phyloP scores from a whole-genome alignment of 768 basidiomycete genomes.

The Cyclocybe cylindracea region DNA sequence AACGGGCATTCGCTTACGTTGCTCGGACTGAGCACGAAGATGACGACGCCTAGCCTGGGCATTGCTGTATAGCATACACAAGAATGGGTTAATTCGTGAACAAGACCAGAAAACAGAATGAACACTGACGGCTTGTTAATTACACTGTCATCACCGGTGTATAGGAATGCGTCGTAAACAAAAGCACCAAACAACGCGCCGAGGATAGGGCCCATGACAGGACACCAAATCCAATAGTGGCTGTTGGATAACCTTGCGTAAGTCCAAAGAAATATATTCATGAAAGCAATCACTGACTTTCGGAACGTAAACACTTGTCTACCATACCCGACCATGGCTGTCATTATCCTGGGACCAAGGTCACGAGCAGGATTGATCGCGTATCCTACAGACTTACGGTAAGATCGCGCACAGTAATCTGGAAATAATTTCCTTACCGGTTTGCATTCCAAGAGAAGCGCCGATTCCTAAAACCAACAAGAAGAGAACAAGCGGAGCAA shows the following conservation, averaged over 20 bases:
- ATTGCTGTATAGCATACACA: not conserved
- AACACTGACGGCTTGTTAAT: conserved; percentile 52
- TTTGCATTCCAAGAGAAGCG: conserved; percentile 60
- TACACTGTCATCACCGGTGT: conserved; percentile 53
- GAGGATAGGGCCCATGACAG: conserved; percentile 57
- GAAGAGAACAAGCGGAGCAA: conserved; percentile 58
- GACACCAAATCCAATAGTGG: conserved; percentile 79
- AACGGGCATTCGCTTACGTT: conserved; percentile 1
- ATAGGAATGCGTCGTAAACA: conserved; percentile 61
- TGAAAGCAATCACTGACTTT: conserved; percentile 29
- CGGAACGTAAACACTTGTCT: conserved; percentile 47
- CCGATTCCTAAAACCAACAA: conserved; percentile 61
- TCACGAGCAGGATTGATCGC: conserved; percentile 75
- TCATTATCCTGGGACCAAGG: conserved; percentile 67
- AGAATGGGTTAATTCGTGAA: not conserved
- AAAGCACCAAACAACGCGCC: conserved; percentile 57
- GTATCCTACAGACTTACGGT: conserved; percentile 37
- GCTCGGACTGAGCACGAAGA: not conserved
- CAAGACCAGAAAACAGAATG: not conserved
- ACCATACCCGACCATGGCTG: conserved; percentile 76
- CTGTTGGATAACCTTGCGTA: conserved; percentile 22
- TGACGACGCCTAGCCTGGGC: conserved; percentile 2
- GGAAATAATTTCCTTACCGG: conserved; percentile 30
- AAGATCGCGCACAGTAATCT: not conserved
- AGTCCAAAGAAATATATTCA: not conserved